Base-by-base conservation (phyloP, 495 filamentous ascomycete species). In the Lophiotrema nucula region DNA sequence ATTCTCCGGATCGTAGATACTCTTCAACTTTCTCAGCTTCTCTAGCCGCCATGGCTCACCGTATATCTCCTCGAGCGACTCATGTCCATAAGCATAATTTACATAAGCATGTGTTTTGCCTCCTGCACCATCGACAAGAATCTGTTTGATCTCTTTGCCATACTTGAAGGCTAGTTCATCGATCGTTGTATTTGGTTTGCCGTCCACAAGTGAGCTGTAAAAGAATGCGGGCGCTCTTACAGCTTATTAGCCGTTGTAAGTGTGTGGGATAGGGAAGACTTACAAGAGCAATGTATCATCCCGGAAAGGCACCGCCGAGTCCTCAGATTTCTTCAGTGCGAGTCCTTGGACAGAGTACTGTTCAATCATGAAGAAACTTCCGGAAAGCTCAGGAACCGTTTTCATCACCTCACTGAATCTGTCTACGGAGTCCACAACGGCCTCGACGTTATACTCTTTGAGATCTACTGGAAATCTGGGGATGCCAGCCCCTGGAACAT, bases 41-140 rank as follows among this genome's bases (percentile, higher is more conserved):
- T 70, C 49, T 62, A 70, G 68, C 1, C 79, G 67, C 78, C 80
- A 82, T 15, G 50, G n/a, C 46, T 81, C 80, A 0, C 83, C 81
- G 51, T 85, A 85, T 67, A 69, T 64, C 25, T 71, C 61, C 67
- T 75, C 23, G 6, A 50, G 25, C 0, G 62, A 65, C 71, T 86
- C 82, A 26, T 77, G 67, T 2, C 83, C 82, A 47, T 74, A 73
- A 0, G 83, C 83, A 68, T 86, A 85, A 62, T 85, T 86, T 41
- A 85, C 76, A 53, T 86, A 86, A 0, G 76, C 66, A 26, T 74
- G 68, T 48, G 79, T 44, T 26, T 77, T 59, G 11, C 57, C 38
- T 0, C 73, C 76, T 55, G 62, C 76, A 3, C 62, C 77, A 4
- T 74, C 42, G 24, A 64, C 61, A 2, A 82, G 66, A 10, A 79